Evolutionary conservation across 1,139 yeast species (phyloP).

Genomic region (Saccharomyces hybrid): DNA sequence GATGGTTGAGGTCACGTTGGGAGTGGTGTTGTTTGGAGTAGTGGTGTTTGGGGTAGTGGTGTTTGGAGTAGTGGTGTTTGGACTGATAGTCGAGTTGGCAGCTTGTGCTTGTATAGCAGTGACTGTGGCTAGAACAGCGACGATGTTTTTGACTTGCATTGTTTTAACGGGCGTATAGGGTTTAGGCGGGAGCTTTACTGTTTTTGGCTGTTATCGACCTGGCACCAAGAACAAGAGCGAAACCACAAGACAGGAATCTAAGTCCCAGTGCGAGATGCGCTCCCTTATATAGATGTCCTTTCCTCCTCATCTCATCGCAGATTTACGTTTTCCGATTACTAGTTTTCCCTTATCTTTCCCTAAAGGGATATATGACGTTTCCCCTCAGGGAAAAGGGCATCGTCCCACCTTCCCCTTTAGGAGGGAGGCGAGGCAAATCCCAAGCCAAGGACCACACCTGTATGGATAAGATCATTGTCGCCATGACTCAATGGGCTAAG

Average conservation of each 20-base stretch:
- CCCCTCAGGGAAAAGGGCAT: background rate
- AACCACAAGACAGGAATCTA: too few relatives aligned
- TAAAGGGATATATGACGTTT: background rate
- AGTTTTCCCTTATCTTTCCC: background rate
- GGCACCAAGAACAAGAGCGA: background rate
- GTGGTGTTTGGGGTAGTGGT: conserved; percentile 25
- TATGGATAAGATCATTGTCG: background rate
- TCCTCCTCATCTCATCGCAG: background rate
- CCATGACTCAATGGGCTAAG: background rate
- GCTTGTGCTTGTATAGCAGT: conserved; percentile 3
- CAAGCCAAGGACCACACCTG: background rate
- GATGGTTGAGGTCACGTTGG: conserved; percentile 27
- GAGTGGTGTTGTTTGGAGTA: too few relatives aligned
- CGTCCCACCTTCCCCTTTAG: background rate
- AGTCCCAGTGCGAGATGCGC: background rate
- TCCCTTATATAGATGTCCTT: background rate
- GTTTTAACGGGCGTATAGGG: conserved; percentile 13
- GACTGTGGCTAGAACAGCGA: conserved; percentile 30
- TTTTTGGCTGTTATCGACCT: background rate
- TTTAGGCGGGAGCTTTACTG: background rate
- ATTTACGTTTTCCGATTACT: background rate
- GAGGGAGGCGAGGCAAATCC: background rate
- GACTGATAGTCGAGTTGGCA: background rate
- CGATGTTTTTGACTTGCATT: conserved; percentile 58
- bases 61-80: background rate